These are phyloP conservation scores for Betula pendula DNA, from an alignment of 306 rosid genomes.

Conservation along the genomic window DNA sequence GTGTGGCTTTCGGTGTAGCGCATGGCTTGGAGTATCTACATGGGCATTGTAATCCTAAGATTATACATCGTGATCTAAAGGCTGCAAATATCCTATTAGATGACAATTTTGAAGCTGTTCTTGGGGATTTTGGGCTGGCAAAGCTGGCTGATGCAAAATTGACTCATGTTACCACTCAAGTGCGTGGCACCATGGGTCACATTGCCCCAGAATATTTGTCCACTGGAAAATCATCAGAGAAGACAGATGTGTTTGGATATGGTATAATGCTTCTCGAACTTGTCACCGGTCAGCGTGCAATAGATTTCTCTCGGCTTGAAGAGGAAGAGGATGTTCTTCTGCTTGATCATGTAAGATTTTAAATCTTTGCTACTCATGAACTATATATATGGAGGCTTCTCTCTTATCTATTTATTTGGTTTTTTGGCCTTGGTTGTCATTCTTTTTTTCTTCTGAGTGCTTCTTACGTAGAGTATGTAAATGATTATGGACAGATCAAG, in stretches of 20 bases:
- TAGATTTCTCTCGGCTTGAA: slow-evolving; percentile 80
- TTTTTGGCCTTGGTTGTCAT: too few species aligned
- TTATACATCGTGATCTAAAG: slow-evolving; percentile 91
- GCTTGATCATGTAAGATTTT: slow-evolving; percentile 75
- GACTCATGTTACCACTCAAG: slow-evolving; percentile 95
- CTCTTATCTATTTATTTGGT: background rate
- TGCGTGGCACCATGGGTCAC: slow-evolving; percentile 97
- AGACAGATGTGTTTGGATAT: slow-evolving; percentile 91
- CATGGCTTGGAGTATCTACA: slow-evolving; percentile 85
- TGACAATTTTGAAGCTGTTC: slow-evolving; percentile 83
- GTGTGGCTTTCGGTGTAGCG: slow-evolving; percentile 56
- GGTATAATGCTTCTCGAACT: slow-evolving; percentile 95
- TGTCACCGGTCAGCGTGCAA: slow-evolving; percentile 86
- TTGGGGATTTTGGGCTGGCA: slow-evolving; percentile 92
- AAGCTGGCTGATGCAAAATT: slow-evolving; percentile 68
- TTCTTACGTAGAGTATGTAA: background rate
- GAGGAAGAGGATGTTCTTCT: slow-evolving; percentile 95
- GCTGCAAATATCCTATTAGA: slow-evolving; percentile 92
- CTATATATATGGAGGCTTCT: background rate
- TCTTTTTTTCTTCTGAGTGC: background rate
- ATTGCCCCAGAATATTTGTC: slow-evolving; percentile 94
- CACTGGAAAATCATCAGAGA: slow-evolving; percentile 89
- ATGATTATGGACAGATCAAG: slow-evolving; percentile 48
- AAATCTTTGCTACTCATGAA: background rate
- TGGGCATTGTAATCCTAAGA: slow-evolving; percentile 86